Evolutionary conservation across 495 filamentous ascomycete species (phyloP).

Genomic region (Annulohypoxylon maeteangense): DNA sequence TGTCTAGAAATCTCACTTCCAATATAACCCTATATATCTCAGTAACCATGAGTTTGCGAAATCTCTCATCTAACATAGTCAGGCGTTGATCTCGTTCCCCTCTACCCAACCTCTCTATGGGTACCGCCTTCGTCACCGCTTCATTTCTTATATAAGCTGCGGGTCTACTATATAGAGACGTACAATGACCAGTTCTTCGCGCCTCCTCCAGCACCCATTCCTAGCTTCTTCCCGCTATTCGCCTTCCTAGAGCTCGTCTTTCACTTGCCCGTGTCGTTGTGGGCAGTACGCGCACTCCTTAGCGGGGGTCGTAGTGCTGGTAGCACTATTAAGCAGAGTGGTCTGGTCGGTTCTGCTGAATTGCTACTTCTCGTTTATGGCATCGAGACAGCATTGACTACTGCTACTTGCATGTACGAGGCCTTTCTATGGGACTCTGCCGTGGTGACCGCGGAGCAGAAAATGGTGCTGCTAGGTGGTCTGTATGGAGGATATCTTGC

Average conservation of each 20-base stretch:
- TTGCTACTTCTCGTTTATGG: slow-evolving; percentile 76
- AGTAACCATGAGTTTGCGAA: background rate
- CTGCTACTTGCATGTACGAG: slow-evolving; percentile 70
- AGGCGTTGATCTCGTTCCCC: slow-evolving; percentile 74
- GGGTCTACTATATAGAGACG: slow-evolving; percentile 70
- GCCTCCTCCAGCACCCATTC: slow-evolving; percentile 59
- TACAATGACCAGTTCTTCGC: slow-evolving; percentile 83
- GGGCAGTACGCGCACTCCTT: slow-evolving; percentile 53
- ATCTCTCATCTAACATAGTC: slow-evolving; percentile 18
- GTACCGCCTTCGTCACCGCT: slow-evolving; percentile 53
- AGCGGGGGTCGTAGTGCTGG: slow-evolving; percentile 27
- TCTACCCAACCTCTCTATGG: slow-evolving; percentile 68
- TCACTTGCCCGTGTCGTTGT: slow-evolving; percentile 74
- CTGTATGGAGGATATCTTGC: slow-evolving; percentile 79
- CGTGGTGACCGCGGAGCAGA: slow-evolving; percentile 61
- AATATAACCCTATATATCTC: too few relatives aligned
- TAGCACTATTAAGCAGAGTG: slow-evolving; percentile 8
- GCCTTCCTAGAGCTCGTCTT: slow-evolving; percentile 75
- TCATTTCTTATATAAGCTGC: slow-evolving; percentile 62
- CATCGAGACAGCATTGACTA: slow-evolving; percentile 76
- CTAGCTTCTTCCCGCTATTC: slow-evolving; percentile 76
- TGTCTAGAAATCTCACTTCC: slow-evolving; percentile 16
- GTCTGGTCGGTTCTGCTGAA: slow-evolving; percentile 62
- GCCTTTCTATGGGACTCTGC: slow-evolving; percentile 61
- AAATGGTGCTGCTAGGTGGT: slow-evolving; percentile 59